Conservation (phyloP, 495 filamentous ascomycete genomes). For the Umbilicaria muhlenbergii region DNA sequence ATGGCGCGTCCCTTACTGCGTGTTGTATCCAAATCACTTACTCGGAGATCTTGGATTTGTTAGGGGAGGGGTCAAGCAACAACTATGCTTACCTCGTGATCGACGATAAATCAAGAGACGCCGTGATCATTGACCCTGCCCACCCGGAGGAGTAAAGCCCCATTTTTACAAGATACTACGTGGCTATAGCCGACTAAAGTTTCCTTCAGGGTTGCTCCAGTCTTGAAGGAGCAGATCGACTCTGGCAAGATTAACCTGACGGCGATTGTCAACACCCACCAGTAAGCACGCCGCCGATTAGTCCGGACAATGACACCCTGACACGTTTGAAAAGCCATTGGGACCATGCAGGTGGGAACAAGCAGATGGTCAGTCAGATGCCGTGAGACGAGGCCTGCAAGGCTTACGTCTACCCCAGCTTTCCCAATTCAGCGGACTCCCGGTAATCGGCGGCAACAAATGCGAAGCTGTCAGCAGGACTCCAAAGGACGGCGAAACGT, state of each 20-base stretch:
- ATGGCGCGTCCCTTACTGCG: neutral
- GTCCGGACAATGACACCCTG: neutral
- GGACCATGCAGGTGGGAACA: constrained; percentile 91
- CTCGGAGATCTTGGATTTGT: neutral
- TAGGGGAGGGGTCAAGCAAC: constrained; percentile 79
- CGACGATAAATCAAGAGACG: constrained; percentile 77
- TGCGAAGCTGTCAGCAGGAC: constrained; percentile 66
- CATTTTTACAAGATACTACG: neutral
- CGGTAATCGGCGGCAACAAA: constrained; percentile 76
- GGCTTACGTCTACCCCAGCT: constrained; percentile 34
- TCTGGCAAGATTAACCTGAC: constrained; percentile 64
- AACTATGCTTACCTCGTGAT: constrained; percentile 96
- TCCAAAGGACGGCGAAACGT: constrained; percentile 56
- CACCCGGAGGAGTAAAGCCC: constrained; percentile 70
- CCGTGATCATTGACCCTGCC: constrained; percentile 93
- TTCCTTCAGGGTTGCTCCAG: constrained; percentile 54
- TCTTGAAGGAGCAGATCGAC: constrained; percentile 56
- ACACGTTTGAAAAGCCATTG: constrained; percentile 47
- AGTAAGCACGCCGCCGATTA: constrained; percentile 38
- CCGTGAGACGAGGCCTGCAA: neutral
- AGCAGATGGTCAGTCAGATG: constrained; percentile 43
- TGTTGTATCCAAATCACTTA: constrained; percentile 1
- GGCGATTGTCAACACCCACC: constrained; percentile 90
- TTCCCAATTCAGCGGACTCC: constrained; percentile 44
- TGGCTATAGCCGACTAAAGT: neutral